These are phyloP conservation scores for Coemansia sp. DNA, from an alignment of 192 early-diverging fungal species.

Conservation along the genomic window DNA sequence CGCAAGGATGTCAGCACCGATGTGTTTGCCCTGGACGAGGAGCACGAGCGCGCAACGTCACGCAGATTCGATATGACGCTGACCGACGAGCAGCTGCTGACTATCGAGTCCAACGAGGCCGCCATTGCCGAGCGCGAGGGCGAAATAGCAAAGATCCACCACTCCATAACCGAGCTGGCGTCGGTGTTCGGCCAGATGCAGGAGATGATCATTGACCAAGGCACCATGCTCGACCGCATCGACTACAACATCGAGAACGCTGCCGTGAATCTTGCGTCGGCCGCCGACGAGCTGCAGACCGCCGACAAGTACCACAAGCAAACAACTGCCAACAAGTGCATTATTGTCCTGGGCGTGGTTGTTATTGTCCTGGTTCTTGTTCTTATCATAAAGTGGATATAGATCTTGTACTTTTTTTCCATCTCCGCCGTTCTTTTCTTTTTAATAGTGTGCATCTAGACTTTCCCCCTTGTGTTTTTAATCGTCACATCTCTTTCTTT, in stretches of 20 bases:
- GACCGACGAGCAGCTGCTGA: constrained; percentile 80
- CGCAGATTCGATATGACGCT: constrained; percentile 61
- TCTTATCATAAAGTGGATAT: constrained; percentile 68
- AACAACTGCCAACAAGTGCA: constrained; percentile 79
- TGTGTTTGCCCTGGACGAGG: constrained; percentile 44
- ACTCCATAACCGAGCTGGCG: constrained; percentile 85
- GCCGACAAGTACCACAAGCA: constrained; percentile 80
- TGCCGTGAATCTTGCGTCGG: constrained; percentile 74
- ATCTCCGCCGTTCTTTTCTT: constrained; percentile 7
- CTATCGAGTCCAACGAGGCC: constrained; percentile 75
- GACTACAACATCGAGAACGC: constrained; percentile 96
- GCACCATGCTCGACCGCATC: constrained; percentile 93
- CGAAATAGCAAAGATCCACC: constrained; percentile 91
- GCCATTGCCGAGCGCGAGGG: constrained; percentile 81
- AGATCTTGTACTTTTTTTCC: neutral
- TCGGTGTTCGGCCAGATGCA: constrained; percentile 93
- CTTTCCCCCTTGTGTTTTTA: neutral
- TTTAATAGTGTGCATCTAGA: neutral
- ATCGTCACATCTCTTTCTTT: neutral
- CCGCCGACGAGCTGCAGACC: constrained; percentile 78
- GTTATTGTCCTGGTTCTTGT: constrained; percentile 80
- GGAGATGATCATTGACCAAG: constrained; percentile 96
- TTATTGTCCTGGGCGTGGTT: constrained; percentile 73
- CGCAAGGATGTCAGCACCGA: constrained; percentile 50
- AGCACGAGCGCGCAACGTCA: constrained; percentile 43